These are phyloP conservation scores for Phytophthora hibernalis DNA, from an alignment of 352 stramenopile species.

Conservation along the genomic window DNA sequence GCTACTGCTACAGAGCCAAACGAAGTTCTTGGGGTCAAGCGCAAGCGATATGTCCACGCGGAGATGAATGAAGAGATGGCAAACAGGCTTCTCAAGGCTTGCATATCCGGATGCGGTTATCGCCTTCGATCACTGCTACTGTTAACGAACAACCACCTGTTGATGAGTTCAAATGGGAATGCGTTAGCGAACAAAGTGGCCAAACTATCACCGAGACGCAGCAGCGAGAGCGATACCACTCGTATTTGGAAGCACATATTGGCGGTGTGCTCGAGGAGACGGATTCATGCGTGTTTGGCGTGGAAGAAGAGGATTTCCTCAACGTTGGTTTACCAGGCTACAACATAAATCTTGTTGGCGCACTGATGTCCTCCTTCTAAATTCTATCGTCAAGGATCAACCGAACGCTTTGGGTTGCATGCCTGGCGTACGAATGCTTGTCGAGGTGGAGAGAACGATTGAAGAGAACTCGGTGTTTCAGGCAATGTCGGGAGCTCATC, in stretches of 20 bases:
- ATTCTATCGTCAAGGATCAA: not conserved
- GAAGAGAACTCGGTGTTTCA: not conserved
- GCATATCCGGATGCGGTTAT: not conserved
- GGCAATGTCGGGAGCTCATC: not conserved
- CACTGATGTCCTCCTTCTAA: not conserved
- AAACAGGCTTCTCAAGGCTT: not conserved
- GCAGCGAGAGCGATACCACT: not conserved
- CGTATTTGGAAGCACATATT: not conserved
- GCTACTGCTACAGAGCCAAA: not conserved
- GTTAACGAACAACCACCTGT: not conserved
- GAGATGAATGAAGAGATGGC: not conserved
- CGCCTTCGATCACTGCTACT: not conserved
- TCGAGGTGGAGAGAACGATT: not conserved
- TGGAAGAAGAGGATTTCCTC: not conserved
- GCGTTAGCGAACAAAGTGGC: not conserved
- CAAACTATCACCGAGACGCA: not conserved
- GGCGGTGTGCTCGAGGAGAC: not conserved
- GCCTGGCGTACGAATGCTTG: not conserved
- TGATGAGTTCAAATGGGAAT: conserved; percentile 1
- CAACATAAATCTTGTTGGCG: not conserved
- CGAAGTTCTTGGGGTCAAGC: not conserved
- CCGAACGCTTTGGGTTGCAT: not conserved
- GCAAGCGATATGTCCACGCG: not conserved
- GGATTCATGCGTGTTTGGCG: not conserved
- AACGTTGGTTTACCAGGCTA: not conserved